These are phyloP conservation scores for Ploettnerulaceae sp. DNA, from an alignment of 2,329 filamentous ascomycete species.

Conservation along the genomic window DNA sequence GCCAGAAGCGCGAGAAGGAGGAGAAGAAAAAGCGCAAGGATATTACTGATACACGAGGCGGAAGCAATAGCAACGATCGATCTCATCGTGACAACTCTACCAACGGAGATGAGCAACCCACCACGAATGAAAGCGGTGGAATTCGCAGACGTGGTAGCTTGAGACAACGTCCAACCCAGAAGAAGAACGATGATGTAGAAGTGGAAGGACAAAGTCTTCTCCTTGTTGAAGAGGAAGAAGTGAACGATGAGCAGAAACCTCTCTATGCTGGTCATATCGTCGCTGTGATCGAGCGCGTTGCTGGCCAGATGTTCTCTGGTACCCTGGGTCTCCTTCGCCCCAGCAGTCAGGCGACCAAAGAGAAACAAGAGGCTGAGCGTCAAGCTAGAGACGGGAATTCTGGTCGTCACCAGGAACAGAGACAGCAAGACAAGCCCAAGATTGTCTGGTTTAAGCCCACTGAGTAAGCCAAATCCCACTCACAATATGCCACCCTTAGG, in stretches of 20 bases:
- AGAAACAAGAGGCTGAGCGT: constrained; percentile 97
- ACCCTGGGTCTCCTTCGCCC: constrained; percentile 90
- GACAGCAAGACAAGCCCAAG: constrained; percentile 94
- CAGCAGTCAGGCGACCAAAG: constrained; percentile 97
- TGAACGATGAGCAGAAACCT: constrained; percentile 96
- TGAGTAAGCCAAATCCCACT: constrained; percentile 43
- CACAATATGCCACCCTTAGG: neutral
- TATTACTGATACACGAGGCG: constrained; percentile 83
- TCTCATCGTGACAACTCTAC: constrained; percentile 49
- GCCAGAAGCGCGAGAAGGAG: constrained; percentile 97
- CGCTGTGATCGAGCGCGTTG: constrained; percentile 92
- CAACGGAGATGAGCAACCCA: constrained; percentile 57
- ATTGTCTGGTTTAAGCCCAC: constrained; percentile 99
- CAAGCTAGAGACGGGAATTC: constrained; percentile 78
- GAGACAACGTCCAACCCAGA: constrained; percentile 93
- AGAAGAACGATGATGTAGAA: constrained; percentile 99
- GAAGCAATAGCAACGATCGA: constrained; percentile 64
- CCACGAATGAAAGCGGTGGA: constrained; percentile 72
- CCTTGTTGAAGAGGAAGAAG: constrained; percentile 96
- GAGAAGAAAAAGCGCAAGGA: constrained; percentile 99
- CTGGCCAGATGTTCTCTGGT: constrained; percentile 98
- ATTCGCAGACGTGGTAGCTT: constrained; percentile 91
- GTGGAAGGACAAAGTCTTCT: constrained; percentile 96
- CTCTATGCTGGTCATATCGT: constrained; percentile 96
- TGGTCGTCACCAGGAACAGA: constrained; percentile 68